These are phyloP conservation scores for Apiospora sp. DNA, from an alignment of 2,329 filamentous ascomycete genomes.

Conservation along the genomic window DNA sequence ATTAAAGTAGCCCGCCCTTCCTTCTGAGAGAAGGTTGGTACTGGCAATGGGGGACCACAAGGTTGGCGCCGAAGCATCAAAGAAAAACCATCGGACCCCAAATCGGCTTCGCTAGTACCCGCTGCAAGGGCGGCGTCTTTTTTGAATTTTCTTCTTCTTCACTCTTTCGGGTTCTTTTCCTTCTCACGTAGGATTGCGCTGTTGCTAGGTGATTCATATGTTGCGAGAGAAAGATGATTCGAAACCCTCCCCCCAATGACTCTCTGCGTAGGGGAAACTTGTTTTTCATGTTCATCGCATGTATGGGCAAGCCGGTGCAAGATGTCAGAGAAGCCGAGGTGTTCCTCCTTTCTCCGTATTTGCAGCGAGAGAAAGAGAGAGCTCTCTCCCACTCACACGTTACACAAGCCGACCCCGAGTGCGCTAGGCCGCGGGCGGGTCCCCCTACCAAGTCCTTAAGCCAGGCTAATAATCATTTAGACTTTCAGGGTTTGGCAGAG, in stretches of 20 bases:
- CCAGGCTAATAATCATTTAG: constrained; percentile 16
- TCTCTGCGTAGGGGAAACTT: not conserved
- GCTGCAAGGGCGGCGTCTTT: constrained; percentile 20
- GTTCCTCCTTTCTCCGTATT: not conserved
- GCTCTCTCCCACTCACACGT: constrained; percentile 7
- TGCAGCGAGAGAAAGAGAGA: not conserved
- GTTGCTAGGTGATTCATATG: not conserved
- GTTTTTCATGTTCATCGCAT: constrained; percentile 17
- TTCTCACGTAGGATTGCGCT: not conserved
- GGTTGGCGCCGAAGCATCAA: constrained; percentile 18
- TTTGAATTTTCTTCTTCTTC: constrained; percentile 4
- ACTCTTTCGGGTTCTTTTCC: constrained; percentile 11
- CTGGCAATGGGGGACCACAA: not conserved
- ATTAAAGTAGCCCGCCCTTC: not conserved
- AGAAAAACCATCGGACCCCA: constrained; percentile 20
- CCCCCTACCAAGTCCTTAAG: not conserved
- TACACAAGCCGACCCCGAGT: constrained; percentile 17
- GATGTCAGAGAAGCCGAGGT: constrained; percentile 6
- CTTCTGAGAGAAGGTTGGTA: not conserved
- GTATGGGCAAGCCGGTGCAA: not conserved
- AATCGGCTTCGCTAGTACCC: constrained; percentile 20
- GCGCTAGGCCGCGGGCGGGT: constrained; percentile 8
- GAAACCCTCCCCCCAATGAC: not conserved
- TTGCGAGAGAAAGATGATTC: constrained; percentile 14
- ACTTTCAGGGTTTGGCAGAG: constrained; percentile 24